A percentile compares a stretch with the other conserved stretches of the same genome.
Evolutionary conservation across 495 filamentous ascomycete genomes (phyloP).

Genomic region (Hypoxylon rickii): DNA sequence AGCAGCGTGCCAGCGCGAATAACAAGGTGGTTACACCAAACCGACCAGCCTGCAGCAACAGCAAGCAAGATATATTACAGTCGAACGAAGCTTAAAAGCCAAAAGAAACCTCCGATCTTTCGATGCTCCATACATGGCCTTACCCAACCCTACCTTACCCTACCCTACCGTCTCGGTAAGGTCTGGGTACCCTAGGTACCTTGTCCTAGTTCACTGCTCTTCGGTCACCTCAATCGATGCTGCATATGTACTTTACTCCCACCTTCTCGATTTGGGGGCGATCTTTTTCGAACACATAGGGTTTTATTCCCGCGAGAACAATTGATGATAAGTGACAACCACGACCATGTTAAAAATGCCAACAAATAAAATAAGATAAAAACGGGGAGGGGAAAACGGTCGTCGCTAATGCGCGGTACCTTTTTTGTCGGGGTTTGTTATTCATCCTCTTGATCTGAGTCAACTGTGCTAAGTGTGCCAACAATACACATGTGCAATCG

Average conservation of each 20-base stretch:
- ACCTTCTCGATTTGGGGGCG: too few relatives aligned
- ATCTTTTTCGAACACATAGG: too few relatives aligned
- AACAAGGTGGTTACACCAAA: conserved; percentile 26
- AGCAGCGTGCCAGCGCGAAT: conserved; percentile 10
- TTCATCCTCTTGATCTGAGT: conserved; percentile 23
- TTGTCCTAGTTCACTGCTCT: too few relatives aligned
- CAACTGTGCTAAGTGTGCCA: conserved; percentile 18
- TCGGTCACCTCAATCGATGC: too few relatives aligned
- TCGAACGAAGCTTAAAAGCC: conserved; percentile 37
- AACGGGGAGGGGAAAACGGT: not conserved
- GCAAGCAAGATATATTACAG: conserved; percentile 38
- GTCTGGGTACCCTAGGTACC: not conserved
- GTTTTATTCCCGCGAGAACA: too few relatives aligned
- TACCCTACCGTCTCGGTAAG: not conserved
- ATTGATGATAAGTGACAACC: too few relatives aligned
- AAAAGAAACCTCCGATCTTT: conserved; percentile 38
- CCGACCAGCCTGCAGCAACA: conserved; percentile 31
- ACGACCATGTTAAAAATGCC: not conserved
- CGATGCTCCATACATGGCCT: conserved; percentile 12
- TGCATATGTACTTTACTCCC: too few relatives aligned
- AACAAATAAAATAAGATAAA: too few relatives aligned
- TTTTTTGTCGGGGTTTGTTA: conserved; percentile 19
- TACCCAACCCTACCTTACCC: conserved; percentile 11
- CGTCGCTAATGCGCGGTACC: conserved; percentile 20
- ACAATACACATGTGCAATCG: not conserved